Evolutionary conservation across 1,284 basidiomycete genomes (phyloP), one percentile per base, ranked within the genome.

Genomic region (Moniliophthora roreri): DNA sequence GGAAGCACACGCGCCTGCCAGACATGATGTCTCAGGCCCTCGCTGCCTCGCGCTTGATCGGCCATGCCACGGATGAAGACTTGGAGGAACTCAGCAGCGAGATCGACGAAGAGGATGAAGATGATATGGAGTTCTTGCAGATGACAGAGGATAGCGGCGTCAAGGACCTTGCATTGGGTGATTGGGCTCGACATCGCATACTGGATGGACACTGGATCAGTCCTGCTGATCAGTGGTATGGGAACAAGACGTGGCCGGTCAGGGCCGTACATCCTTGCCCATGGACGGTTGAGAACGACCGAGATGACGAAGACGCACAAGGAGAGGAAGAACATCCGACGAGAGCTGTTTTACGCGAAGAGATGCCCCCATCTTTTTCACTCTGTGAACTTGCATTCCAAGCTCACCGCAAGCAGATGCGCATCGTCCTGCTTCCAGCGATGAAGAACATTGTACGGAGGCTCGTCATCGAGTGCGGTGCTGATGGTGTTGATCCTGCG

Each of bases 121-220:
- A 85, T 37, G 84, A 84, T 62, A 69, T 78, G 10, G 82, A 85
- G 57, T 58, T 83, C 36, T 68, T 86, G 58, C 77, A 81, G 20
- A 65, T 81, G 59, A 79, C 81, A 4, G 86, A 88, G 58, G 82
- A 87, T 37, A 70, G 75, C 5, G 78, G 81, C 23, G 79, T 87
- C 4, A 74, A 80, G 24, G 84, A 87, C 16, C 70, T 89, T 48
- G 85, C 87, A 0, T 69, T 89, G 47, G 73, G 76, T n/a, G 86
- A 88, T 60, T 89, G 86, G 85, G 85, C 85, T 4, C 76, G 88
- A 24, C 75, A 73, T 16, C 71, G 87, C 42, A 85, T 90, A 46
- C 68, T 90, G 32, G 87, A 89, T 52, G 87, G 88, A 1, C 77
- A 82, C 58, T 90, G 87, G 87, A 70, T 84, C 51, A 84, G 77